phyloP scores from a whole-genome alignment of 2,329 filamentous ascomycete genomes.

The Alternaria panax region DNA sequence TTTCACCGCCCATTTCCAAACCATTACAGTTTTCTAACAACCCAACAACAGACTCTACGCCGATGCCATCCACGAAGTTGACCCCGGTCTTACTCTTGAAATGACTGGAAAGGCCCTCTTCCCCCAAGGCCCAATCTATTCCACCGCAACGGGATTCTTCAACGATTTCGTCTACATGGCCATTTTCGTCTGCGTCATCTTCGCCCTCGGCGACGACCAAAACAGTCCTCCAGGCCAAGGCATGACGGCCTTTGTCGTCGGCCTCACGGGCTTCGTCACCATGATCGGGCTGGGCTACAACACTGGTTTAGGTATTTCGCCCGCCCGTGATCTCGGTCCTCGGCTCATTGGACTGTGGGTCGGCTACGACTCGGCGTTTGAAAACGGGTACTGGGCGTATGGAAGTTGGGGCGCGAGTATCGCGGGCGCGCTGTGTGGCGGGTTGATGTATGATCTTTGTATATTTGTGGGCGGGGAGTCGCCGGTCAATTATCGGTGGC shows the following conservation, averaged over 20 bases:
- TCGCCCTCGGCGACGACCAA: slow-evolving; percentile 64
- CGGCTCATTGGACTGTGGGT: slow-evolving; percentile 71
- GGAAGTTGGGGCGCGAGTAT: slow-evolving; percentile 37
- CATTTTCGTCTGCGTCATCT: slow-evolving; percentile 74
- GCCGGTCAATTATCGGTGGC: slow-evolving; percentile 43
- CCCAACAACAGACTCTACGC: slow-evolving; percentile 26
- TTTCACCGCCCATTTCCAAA: no score
- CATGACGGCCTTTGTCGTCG: slow-evolving; percentile 58
- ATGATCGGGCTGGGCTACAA: slow-evolving; percentile 40
- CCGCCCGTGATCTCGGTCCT: slow-evolving; percentile 75
- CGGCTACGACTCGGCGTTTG: slow-evolving; percentile 65
- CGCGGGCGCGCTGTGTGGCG: slow-evolving; percentile 36
- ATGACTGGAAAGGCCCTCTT: slow-evolving; percentile 63
- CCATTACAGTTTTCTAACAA: slow-evolving; percentile 25
- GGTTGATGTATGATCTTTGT: slow-evolving; percentile 41
- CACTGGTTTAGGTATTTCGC: slow-evolving; percentile 63
- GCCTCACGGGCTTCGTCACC: slow-evolving; percentile 35
- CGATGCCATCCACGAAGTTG: slow-evolving; percentile 68
- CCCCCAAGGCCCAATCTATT: slow-evolving; percentile 66
- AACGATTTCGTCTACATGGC: slow-evolving; percentile 72
- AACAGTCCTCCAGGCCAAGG: slow-evolving; percentile 55
- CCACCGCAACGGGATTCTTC: slow-evolving; percentile 71
- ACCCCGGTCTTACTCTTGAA: slow-evolving; percentile 52
- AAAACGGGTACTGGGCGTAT: slow-evolving; percentile 37
- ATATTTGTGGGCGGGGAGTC: slow-evolving; percentile 42